These are phyloP conservation scores for Neurospora pannonica DNA, from an alignment of 495 filamentous ascomycete genomes.

Conservation along the genomic window DNA sequence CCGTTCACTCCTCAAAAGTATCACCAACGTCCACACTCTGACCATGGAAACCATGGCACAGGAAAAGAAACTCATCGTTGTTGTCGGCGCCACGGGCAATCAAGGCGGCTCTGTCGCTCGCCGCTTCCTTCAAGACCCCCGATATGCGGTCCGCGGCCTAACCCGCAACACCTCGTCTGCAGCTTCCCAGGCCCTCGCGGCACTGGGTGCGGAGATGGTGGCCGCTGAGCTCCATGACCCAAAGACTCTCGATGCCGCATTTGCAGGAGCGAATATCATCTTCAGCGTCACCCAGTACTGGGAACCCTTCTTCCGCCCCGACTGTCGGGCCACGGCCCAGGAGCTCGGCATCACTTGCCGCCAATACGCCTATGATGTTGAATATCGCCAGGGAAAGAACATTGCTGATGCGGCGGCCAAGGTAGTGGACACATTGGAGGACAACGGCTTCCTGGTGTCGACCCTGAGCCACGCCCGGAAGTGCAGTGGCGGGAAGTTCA, in stretches of 20 bases:
- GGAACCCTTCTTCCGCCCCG: constrained; percentile 30
- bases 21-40: background rate
- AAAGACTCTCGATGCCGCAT: constrained; percentile 28
- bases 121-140: constrained; percentile 25
- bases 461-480: constrained; percentile 30
- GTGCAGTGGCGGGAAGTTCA: constrained; percentile 27
- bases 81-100: constrained; percentile 36
- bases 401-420: constrained; percentile 43
- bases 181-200: constrained; percentile 26
- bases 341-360: constrained; percentile 23
- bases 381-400: constrained; percentile 44
- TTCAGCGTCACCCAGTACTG: constrained; percentile 46
- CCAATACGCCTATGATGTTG: constrained; percentile 37
- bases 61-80: constrained; percentile 25
- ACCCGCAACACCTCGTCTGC: constrained; percentile 36
- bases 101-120: constrained; percentile 35
- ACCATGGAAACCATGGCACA: background rate
- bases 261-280: constrained; percentile 36
- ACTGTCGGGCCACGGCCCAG: constrained; percentile 16
- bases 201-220: constrained; percentile 35
- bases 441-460: constrained; percentile 36
- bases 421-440: constrained; percentile 32
- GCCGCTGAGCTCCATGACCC: constrained; percentile 33
- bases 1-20: background rate
- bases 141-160: constrained; percentile 33